A percentile compares a stretch with the other conserved stretches of the same genome.
phyloP scores from a whole-genome alignment of 805 yeast species.

The Hanseniaspora jakobsenii region DNA sequence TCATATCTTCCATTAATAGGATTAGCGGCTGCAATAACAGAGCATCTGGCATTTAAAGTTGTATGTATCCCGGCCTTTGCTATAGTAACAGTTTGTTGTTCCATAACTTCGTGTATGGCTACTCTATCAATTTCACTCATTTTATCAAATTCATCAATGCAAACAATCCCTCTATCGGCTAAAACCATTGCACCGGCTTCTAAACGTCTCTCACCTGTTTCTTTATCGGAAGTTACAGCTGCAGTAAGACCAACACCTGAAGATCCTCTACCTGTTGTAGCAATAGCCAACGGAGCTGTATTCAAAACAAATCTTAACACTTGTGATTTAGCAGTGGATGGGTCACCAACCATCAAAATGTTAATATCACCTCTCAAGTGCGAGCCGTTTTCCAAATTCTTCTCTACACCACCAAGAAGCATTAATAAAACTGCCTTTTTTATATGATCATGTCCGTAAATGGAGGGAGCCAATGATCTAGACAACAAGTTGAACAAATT shows the following conservation, averaged over 20 bases:
- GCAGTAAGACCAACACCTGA: slow-evolving; percentile 99
- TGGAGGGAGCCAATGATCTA: slow-evolving; percentile 87
- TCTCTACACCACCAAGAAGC: slow-evolving; percentile 89
- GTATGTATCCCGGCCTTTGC: slow-evolving; percentile 99
- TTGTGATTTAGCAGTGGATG: slow-evolving; percentile 96
- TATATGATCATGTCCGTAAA: slow-evolving; percentile 83
- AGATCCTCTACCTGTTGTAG: slow-evolving; percentile 98
- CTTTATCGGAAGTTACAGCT: slow-evolving; percentile 91
- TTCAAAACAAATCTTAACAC: slow-evolving; percentile 88
- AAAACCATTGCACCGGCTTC: slow-evolving; percentile 99
- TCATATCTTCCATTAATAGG: slow-evolving; percentile 94
- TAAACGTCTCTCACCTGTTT: slow-evolving; percentile 89
- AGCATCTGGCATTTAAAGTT: slow-evolving; percentile 89
- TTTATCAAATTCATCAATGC: slow-evolving; percentile 97
- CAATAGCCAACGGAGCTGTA: slow-evolving; percentile 90
- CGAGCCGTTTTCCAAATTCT: slow-evolving; percentile 86
- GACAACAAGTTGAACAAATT: slow-evolving; percentile 64
- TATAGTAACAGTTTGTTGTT: slow-evolving; percentile 95
- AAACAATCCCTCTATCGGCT: slow-evolving; percentile 93
- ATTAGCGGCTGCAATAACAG: slow-evolving; percentile 96
- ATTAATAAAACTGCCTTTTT: slow-evolving; percentile 82
- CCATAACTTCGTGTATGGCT: slow-evolving; percentile 99
- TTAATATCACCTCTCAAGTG: slow-evolving; percentile 97
- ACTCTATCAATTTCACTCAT: slow-evolving; percentile 96
- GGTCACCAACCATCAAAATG: slow-evolving; percentile 94